Evolutionary conservation across 768 basidiomycete genomes (phyloP), one percentile per base, ranked within the genome.

Genomic region (Psilocybe sp.): DNA sequence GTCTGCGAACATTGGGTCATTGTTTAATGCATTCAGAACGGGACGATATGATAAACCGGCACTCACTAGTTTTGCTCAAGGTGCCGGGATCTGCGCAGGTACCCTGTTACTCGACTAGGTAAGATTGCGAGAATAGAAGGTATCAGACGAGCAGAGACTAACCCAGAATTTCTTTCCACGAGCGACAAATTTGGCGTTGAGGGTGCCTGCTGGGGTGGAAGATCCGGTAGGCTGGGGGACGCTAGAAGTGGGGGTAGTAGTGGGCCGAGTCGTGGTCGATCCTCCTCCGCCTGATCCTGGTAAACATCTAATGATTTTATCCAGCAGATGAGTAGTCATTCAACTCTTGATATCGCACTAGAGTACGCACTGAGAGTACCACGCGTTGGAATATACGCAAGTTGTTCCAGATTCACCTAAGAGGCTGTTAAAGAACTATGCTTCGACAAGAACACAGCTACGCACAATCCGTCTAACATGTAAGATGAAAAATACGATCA

Each of bases 151-250:
- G 5, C 15, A 40, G 15, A 10, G 2, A 31, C 19, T 36, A 20
- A 66, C 66, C 64, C 66, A 69, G 64, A 66, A 69, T 36, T 63
- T 62, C 58, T 64, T 68, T 44, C 69, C 68, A 47, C 65, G 64
- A 19, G 61, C 56, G 20, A 61, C 56, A 51, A 68, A 64, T 40
- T 63, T 63, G 20, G 49, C 59, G 45, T 68, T 58, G 7, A 69
- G 59, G 12, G 50, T 56, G 34, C 55, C 57, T 33, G 51, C 39
- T n/a, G 54, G 44, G 23, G 53, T 23, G 23, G 51, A 15, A 35
- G 51, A 19, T 18, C 39, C 36, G 4, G 46, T 13, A n/a, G 5
- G 38, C 14, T 31, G 42, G n/a, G 44, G 50, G 14, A 52, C 40
- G 5, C 23, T 42, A 2, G 45, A 16, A 36, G 42, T 16, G 5